Evolutionary conservation across 805 yeast genomes (phyloP).

Genomic region (Candida sphagnicola): DNA sequence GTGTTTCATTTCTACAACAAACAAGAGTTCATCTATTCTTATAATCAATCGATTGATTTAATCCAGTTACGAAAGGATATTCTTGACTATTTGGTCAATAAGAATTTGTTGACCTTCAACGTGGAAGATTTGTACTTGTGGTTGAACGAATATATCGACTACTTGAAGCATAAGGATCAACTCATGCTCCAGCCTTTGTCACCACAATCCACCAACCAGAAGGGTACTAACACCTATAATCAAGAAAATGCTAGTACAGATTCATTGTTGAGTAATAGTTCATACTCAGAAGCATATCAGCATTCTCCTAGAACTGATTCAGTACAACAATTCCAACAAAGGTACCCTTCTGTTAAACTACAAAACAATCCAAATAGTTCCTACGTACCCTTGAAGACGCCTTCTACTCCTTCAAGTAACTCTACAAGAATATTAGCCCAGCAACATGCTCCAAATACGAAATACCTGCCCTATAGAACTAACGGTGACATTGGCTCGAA

Average conservation of each 20-base stretch:
- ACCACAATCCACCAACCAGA: not conserved
- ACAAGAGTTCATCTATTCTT: conserved; percentile 22
- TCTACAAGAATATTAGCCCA: too few relatives aligned
- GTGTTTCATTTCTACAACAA: conserved; percentile 37
- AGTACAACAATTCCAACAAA: conserved; percentile 1
- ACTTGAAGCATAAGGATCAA: conserved; percentile 27
- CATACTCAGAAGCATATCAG: not conserved
- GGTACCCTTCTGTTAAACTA: not conserved
- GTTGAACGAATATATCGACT: conserved; percentile 37
- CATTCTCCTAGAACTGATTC: not conserved
- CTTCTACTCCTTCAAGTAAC: too few relatives aligned
- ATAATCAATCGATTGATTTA: conserved; percentile 16
- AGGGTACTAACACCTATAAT: not conserved
- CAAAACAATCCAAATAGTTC: not conserved
- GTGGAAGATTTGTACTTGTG: conserved; percentile 33
- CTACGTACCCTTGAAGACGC: too few relatives aligned
- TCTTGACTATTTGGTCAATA: conserved; percentile 20
- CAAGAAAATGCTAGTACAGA: not conserved
- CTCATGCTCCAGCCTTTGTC: not conserved
- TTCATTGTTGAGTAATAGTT: not conserved
- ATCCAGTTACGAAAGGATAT: conserved; percentile 4
- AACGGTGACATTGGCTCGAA: too few relatives aligned
- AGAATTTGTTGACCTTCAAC: conserved; percentile 28
- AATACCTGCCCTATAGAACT: too few relatives aligned
- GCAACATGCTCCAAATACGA: too few relatives aligned